Base-by-base conservation (phyloP, 2,329 filamentous ascomycete species). In the Botrytis deweyae region DNA sequence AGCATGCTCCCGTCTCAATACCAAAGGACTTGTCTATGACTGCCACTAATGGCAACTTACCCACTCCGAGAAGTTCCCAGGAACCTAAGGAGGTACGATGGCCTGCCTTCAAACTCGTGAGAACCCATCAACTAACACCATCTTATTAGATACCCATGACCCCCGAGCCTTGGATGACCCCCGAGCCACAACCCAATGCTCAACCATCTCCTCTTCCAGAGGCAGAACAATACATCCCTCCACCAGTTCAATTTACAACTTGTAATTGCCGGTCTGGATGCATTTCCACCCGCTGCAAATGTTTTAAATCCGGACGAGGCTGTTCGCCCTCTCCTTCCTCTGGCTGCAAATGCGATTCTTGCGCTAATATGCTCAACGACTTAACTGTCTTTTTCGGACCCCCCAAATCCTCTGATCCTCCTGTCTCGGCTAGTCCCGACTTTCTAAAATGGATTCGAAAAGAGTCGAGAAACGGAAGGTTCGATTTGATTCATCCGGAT, bases 351-450 rank as follows among this genome's bases (percentile, higher is more conserved):
- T 72, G 71, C 29, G 65, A 58, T 25, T 58, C 63, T 25, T 72
- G 71, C 4, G 52, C 61, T 5, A 72, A 72, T 25, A 72, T 72
- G 63, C 63, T 72, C 14, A 72, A 72, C 4, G 63, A 68, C 10
- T 20, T 72, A n/a, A 22, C 25, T 36, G 12, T 7, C 25, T 68
- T 68, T 29, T 72, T 72, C 29, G 63, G 71, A 25, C 25, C 25
- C 6, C n/a, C 25, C 0, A 42, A 58, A 42, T 16, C 25, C 55
- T 20, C 36, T 2, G 9, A 16, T 29, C 29, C 10, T 20, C 12
- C 18, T 16, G 25, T 69, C 3, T 5, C 9, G 18, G 71, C 63
- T 10, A 68, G 52, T 29, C 40, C n/a, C 8, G 71, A 72, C 22
- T 46, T 72, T 29, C 10, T 72, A 33, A 68, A 42, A 46, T 72